Base-by-base conservation (phyloP, 1,284 basidiomycete genomes). In the Rhodotorula sp. region DNA sequence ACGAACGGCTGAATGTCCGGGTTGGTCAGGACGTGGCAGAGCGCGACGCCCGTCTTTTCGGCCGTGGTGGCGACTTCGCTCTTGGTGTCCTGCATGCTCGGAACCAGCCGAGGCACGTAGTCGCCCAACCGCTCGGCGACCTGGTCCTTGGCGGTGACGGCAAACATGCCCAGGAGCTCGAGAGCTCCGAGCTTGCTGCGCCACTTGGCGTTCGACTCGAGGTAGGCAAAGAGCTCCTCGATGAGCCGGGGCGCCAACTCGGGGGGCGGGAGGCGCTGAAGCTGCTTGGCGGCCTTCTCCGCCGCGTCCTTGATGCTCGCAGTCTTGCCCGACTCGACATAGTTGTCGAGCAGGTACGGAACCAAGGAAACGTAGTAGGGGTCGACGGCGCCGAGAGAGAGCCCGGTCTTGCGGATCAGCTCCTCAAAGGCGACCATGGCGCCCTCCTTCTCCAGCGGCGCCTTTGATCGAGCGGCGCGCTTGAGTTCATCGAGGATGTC, bases 31-130 rank as follows among this genome's bases (percentile, higher is more conserved):
- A 93, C 95, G 38, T 88, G 86, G 82, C 95, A 98, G 64, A 99
- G 87, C 45, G 90, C 87, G 28, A 91, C 94, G n/a, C 93, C 94
- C 76, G 92, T 92, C 85, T 97, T 97, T 77, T 88, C 84, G 57
- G 95, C 95, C 58, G 92, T 90, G 71, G 87, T 86, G 23, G 93
- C 90, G 55, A 97, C 93, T 86, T 99, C 95, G 76, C 88, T 83
- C 83, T 98, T 99, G 76, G 95, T 98, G 82, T 99, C 95, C 81
- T 97, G 93, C 94, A 99, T 95, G 19, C 93, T 89, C 61, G 84
- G 84, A 80, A 97, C 94, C 45, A 99, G 88, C 78, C 89, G 89
- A 21, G 95, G 95, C 62, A 98, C 87, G 60, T 92, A 87, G 50
- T 85, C 83, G 26, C 88, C 94, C 52, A 99, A 85, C 80, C 95